These are phyloP conservation scores for Trametes punicea DNA, from an alignment of 768 basidiomycete genomes.

Conservation along the genomic window DNA sequence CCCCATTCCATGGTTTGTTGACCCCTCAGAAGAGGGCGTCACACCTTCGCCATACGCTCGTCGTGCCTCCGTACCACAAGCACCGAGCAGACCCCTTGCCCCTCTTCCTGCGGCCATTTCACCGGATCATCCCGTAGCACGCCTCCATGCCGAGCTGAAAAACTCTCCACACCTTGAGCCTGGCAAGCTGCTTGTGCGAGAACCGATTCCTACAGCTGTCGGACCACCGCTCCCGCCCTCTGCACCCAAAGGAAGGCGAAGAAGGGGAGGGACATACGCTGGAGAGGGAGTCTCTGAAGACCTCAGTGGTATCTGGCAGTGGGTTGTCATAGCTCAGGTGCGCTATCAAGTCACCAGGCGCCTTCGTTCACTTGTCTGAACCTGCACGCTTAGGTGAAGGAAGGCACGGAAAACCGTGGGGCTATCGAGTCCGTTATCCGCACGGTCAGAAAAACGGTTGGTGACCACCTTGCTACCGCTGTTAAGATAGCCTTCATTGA, in stretches of 20 bases:
- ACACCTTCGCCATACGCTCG: conserved; percentile 2
- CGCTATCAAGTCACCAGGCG: background rate
- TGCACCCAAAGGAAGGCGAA: conserved; percentile 58
- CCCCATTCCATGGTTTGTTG: conserved; percentile 67
- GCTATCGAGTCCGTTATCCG: conserved; percentile 74
- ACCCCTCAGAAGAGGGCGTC: conserved; percentile 34
- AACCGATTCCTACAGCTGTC: conserved; percentile 45
- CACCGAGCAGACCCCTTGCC: conserved; percentile 27
- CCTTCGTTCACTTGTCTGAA: background rate
- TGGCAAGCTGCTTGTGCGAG: conserved; percentile 50
- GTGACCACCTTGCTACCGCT: conserved; percentile 27
- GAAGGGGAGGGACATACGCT: conserved; percentile 62
- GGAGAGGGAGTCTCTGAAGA: conserved; percentile 56
- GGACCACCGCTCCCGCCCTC: conserved; percentile 61
- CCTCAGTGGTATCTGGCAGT: conserved; percentile 65
- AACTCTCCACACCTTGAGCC: conserved; percentile 70
- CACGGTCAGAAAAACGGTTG: conserved; percentile 64
- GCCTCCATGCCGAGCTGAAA: conserved; percentile 53
- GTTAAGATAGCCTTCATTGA: background rate
- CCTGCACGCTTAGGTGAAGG: conserved; percentile 60
- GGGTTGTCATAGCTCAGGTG: conserved; percentile 75
- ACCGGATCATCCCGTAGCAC: conserved; percentile 39
- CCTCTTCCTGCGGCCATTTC: conserved; percentile 55
- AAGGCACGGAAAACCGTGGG: conserved; percentile 78
- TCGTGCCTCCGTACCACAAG: conserved; percentile 21